Evolutionary conservation across 148 eudicot genomes (phyloP).

Genomic region (Rhododendron griersonianum): DNA sequence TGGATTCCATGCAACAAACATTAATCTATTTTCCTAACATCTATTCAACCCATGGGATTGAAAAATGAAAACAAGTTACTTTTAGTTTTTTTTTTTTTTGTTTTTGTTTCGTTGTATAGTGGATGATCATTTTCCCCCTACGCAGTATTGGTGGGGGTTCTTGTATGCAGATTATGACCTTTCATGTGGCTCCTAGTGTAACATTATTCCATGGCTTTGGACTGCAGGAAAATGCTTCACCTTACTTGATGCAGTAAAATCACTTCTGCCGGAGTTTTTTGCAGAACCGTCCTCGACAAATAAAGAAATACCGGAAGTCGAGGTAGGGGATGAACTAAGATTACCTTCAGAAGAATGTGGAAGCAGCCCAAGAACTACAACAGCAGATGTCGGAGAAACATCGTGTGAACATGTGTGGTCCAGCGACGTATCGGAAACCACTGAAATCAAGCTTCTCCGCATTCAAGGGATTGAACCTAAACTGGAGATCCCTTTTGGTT

Average conservation of each 20-base stretch:
- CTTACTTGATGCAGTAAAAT: constrained; percentile 67
- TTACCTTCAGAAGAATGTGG: constrained; percentile 29
- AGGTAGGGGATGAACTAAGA: constrained; percentile 25
- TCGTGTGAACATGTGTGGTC: constrained; percentile 16
- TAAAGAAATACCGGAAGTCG: constrained; percentile 21
- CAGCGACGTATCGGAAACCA: constrained; percentile 11
- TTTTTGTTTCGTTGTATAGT: background rate
- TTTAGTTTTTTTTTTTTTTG: background rate
- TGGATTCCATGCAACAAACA: background rate
- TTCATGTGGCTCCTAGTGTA: background rate
- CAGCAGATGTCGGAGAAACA: constrained; percentile 30
- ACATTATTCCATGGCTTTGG: background rate
- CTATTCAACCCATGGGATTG: background rate
- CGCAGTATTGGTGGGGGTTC: background rate
- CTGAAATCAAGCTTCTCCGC: constrained; percentile 63
- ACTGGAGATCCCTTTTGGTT: constrained; percentile 68
- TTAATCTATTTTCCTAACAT: background rate
- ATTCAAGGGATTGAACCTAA: constrained; percentile 87
- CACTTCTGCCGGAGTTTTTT: constrained; percentile 66
- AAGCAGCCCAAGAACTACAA: constrained; percentile 13
- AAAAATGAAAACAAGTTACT: background rate
- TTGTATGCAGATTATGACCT: constrained; percentile 6
- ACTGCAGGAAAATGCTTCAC: constrained; percentile 67
- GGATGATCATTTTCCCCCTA: background rate
- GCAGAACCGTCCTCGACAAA: constrained; percentile 16